Percentiles rank a stretch among this genome's conserved stretches.
These are phyloP conservation scores for Botrytis tulipae DNA, from an alignment of 2,329 filamentous ascomycete genomes.

Conservation along the genomic window DNA sequence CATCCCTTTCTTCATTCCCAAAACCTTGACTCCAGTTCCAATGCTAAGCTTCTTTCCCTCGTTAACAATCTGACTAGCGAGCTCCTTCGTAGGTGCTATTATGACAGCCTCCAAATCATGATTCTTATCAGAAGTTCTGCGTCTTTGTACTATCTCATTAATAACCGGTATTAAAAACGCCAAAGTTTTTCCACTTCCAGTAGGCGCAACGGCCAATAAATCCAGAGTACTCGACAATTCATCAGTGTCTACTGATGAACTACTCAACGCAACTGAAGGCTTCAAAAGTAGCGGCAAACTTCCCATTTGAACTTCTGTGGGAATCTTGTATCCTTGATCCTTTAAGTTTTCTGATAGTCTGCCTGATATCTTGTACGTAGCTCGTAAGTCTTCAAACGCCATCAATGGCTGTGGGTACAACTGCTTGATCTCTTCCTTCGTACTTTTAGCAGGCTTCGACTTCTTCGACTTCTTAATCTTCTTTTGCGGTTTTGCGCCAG, in stretches of 20 bases:
- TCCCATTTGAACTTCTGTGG: slow-evolving; percentile 91
- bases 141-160: slow-evolving; percentile 65
- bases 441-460: slow-evolving; percentile 52
- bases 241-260: slow-evolving; percentile 37
- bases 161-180: slow-evolving; percentile 88
- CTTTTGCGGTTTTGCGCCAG: slow-evolving; percentile 45
- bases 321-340: slow-evolving; percentile 80
- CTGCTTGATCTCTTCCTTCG: slow-evolving; percentile 53
- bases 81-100: slow-evolving; percentile 74
- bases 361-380: slow-evolving; percentile 69
- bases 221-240: slow-evolving; percentile 51
- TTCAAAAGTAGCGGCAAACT: slow-evolving; percentile 75
- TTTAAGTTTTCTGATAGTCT: slow-evolving; percentile 75
- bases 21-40: slow-evolving; percentile 75
- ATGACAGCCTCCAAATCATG: slow-evolving; percentile 65
- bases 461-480: slow-evolving; percentile 50
- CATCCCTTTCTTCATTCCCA: slow-evolving; percentile 85
- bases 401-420: slow-evolving; percentile 78
- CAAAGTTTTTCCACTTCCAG: slow-evolving; percentile 93
- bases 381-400: slow-evolving; percentile 70
- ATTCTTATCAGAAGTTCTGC: slow-evolving; percentile 42
- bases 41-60: slow-evolving; percentile 80
- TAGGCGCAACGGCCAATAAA: slow-evolving; percentile 86
- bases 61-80: slow-evolving; percentile 76
- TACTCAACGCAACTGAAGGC: slow-evolving; percentile 50